Evolutionary conservation across 164 flowering plant genomes (phyloP), one percentile per base, ranked within the genome.

Genomic region (Kalanchoe fedtschenkoi): DNA sequence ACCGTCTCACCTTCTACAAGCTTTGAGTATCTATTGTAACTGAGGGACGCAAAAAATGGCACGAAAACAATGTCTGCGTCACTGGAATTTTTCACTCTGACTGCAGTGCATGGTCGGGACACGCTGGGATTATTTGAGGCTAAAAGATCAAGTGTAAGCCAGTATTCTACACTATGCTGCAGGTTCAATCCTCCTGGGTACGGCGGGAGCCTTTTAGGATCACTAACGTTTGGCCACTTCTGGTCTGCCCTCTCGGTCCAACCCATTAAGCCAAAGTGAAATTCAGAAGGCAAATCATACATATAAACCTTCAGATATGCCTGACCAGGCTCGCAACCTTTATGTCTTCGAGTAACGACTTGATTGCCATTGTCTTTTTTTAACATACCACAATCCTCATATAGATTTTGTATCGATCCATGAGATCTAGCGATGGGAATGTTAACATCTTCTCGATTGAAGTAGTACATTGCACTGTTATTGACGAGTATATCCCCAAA

Each of bases 61-160:
- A 44, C 51, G 21, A 44, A 44, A n/a, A 19, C 6, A n/a, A 44
- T 19, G 51, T 44, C 51, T 19, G 51, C 51, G 1, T 44, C 7
- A 44, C 26, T 44, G 13, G 51, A 26, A 19, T 44, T 26, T 44
- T 44, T 19, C 24, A 44, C 51, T 44, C 51, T n/a, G 24, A 44
- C 51, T 44, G 51, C 51, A 1, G 51, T 44, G 24, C 51, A 44
- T 11, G 51, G 51, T 19, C 24, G 51, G 51, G 24, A 22, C 9
- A 44, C 51, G 21, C 0, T 44, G 51, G 24, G 51, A 19, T 19
- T 19, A 44, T 44, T 44, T 4, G 51, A 44, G 21, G 51, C 24
- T 44, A 93, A 79, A 55, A 93, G 88, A 81, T 93, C 98, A 67
- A 93, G 76, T 30, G 92, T 83, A 46, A 93, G 88, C 97, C 97